Base-by-base conservation (phyloP, 2,329 filamentous ascomycete species). In the Scedosporium boydii region DNA sequence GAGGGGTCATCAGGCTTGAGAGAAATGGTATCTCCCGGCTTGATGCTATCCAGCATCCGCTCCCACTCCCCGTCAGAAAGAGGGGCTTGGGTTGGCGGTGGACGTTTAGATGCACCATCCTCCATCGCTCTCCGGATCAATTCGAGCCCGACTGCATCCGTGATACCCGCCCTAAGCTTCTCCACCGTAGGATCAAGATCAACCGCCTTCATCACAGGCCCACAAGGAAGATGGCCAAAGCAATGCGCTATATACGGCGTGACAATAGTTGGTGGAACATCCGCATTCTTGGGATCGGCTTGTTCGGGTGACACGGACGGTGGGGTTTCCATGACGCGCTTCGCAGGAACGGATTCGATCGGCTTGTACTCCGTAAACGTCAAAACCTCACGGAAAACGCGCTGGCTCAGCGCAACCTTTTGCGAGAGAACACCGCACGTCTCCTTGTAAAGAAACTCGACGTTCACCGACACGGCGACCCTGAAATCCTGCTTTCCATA, bases 371-470 rank as follows among this genome's bases (percentile, higher is more conserved):
- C 67, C 12, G 64, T 67, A 9, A 77, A 73, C 3, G 72, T 65
- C 59, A 72, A 73, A 1, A 80, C 70, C 68, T 89, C 84, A 1
- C 72, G 68, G 81, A 86, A 89, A 0, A 89, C 62, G 0, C 69
- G 70, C 62, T 86, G 79, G 18, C 65, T 70, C 2, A 66, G 66
- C 6, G 69, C 69, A 2, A 67, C 66, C 2, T 63, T 46, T 0
- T 65, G 57, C 0, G 74, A 69, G 2, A 83, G 70, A 0, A 87
- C 71, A 3, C 82, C 81, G 42, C 77, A 71, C 0, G 81, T 78
- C 69, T 95, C 88, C 63, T 87, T 87, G 71, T 80, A 84, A 0
- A 95, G 74, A 65, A 87, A 93, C 0, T 78, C 75, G 0, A 83
- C 70, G 58, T 92, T 83, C 0, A 83, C 82, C 1, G 81, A 74